Percentiles rank a stretch among this genome's conserved stretches.
Conservation (phyloP, 192 early-diverging fungal genomes). For the Phycomyces blakesleeanus region DNA sequence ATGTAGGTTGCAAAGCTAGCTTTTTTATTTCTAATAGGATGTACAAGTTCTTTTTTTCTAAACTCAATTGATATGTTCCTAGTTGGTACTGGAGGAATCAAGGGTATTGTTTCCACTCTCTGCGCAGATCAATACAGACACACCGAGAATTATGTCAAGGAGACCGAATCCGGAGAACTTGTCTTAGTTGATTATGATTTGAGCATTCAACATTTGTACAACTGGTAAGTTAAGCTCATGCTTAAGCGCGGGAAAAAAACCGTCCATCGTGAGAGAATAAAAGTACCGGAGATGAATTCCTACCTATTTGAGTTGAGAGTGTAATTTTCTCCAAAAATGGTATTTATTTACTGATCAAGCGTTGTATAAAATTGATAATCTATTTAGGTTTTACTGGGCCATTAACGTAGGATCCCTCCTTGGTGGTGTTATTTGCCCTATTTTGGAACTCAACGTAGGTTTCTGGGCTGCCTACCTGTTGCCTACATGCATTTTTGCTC, state of each 20-base stretch:
- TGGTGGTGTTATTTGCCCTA: slow-evolving; percentile 38
- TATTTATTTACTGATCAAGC: too few species aligned
- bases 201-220: slow-evolving; percentile 62
- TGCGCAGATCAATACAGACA: slow-evolving; percentile 55
- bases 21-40: slow-evolving; percentile 1
- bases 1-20: slow-evolving; percentile 9
- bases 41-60: too few species aligned
- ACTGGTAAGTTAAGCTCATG: slow-evolving; percentile 39
- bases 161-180: slow-evolving; percentile 41
- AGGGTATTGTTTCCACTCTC: slow-evolving; percentile 40
- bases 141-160: slow-evolving; percentile 45
- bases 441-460: slow-evolving; percentile 47
- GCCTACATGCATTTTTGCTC: slow-evolving; percentile 53
- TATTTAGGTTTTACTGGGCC: slow-evolving; percentile 57
- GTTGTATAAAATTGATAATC: neutral
- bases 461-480: slow-evolving; percentile 63
- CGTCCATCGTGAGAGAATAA: neutral
- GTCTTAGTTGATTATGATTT: slow-evolving; percentile 56
- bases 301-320: neutral
- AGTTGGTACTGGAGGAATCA: slow-evolving; percentile 34
- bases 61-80: neutral
- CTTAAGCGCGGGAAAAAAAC: too few species aligned
- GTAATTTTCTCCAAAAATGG: too few species aligned
- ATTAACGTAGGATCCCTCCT: slow-evolving; percentile 62
- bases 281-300: neutral